Base-by-base conservation (phyloP, 768 basidiomycete species). In the Obba rivulosa region DNA sequence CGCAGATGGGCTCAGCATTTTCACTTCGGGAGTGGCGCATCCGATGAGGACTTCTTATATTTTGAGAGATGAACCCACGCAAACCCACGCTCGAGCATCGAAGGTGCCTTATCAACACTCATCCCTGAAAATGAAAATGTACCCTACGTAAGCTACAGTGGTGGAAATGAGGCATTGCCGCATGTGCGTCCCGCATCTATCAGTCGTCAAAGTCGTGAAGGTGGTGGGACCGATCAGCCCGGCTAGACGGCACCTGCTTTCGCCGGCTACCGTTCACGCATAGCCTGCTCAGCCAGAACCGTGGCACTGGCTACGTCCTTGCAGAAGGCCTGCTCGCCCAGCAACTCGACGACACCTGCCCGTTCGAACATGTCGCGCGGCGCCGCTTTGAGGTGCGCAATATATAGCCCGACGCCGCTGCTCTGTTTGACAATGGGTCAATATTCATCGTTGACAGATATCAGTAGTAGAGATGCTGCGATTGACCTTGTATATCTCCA, bases 401-500 rank as follows among this genome's bases (percentile, higher is more conserved):
- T 67, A 53, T 71, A 77, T 24, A 77, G 55, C 13, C 49, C 60
- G 13, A 77, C 76, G 3, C 63, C 73, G 31, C 75, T 76, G 35
- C 50, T 63, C 75, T 78, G 56, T 2, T 34, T 3, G 8, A 37
- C 5, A 41, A n/a, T 31, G 28, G 5, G 28, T 31, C 13, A 31
- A 7, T 13, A 46, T 24, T 20, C 50, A 13, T 31, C 28, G 13
- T 5, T 41, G 5, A 49, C 45, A 38, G 34, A 34, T 3, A 24
- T 38, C 18, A 40, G 24, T 20, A 16, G 18, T 14, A 21, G 39
- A 5, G 13, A 8, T 24, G 46, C 23, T 14, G 16, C 8, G 24
- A 57, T 65, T 50, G 55, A 86, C 91, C 66, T 78, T 74, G 66
- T 96, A 93, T 13, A 88, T 85, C 54, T 83, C 79, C 38, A 84